phyloP scores from a whole-genome alignment of 2,329 filamentous ascomycete species.

The Penicillium sp. region DNA sequence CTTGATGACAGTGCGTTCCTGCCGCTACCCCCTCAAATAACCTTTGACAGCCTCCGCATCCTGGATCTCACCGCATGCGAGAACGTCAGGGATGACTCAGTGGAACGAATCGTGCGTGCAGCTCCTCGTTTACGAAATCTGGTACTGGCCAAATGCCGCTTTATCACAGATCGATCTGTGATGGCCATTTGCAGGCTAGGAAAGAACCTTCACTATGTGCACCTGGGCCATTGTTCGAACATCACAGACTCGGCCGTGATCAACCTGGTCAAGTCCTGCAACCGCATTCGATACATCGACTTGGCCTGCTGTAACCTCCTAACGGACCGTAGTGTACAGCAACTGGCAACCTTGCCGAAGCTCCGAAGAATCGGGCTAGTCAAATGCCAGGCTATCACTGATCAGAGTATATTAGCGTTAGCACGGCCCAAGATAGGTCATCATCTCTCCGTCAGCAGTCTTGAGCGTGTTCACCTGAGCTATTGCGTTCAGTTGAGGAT shows the following conservation, averaged over 20 bases:
- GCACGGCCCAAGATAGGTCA: conserved; percentile 60
- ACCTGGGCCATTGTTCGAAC: conserved; percentile 86
- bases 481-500: conserved; percentile 87
- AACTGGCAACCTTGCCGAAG: conserved; percentile 83
- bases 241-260: conserved; percentile 89
- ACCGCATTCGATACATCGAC: conserved; percentile 94
- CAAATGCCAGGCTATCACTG: conserved; percentile 87
- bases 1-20: conserved; percentile 89
- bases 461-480: conserved; percentile 93
- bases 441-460: conserved; percentile 62
- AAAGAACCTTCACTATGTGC: conserved; percentile 95
- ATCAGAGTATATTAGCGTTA: conserved; percentile 80
- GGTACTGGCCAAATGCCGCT: conserved; percentile 88
- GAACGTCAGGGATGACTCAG: conserved; percentile 78
- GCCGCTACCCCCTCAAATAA: conserved; percentile 59
- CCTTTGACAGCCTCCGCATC: conserved; percentile 85
- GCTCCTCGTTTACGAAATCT: conserved; percentile 88
- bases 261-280: conserved; percentile 78
- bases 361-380: conserved; percentile 91
- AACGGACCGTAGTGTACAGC: conserved; percentile 81
- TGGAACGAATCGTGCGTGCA: conserved; percentile 80
- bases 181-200: conserved; percentile 82
- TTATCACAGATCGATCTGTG: conserved; percentile 86
- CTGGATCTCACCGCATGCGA: conserved; percentile 88
- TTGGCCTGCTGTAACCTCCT: conserved; percentile 89